phyloP scores from a whole-genome alignment of 495 filamentous ascomycete species.

The Penicillium soppii region DNA sequence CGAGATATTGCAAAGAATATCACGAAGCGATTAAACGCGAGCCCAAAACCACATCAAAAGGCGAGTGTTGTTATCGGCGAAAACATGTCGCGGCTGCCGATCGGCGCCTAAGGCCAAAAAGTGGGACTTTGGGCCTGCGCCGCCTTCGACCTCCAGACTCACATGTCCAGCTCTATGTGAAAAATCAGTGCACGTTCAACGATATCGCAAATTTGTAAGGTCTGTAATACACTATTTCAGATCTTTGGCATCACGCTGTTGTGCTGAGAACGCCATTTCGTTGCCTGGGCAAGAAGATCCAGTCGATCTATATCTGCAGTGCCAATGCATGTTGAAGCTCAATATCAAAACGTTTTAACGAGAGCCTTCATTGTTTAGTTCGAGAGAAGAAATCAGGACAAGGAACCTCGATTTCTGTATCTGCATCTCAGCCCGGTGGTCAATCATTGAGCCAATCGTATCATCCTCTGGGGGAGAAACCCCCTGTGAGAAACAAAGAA shows the following conservation, averaged over 20 bases:
- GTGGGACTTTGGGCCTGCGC: conserved; percentile 1
- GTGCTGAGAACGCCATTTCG: neutral
- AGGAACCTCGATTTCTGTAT: neutral
- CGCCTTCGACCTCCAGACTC: conserved; percentile 2
- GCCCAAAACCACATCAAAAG: neutral
- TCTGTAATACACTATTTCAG: neutral
- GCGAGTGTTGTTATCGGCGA: conserved; percentile 8
- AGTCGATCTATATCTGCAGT: neutral
- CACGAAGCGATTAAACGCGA: neutral
- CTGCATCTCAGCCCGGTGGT: neutral
- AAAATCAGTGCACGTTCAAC: neutral
- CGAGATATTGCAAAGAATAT: neutral
- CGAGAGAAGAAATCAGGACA: neutral
- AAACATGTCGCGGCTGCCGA: conserved; percentile 10
- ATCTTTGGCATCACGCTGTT: neutral
- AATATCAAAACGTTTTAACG: neutral
- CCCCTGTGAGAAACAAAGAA: neutral
- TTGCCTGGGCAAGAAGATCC: neutral
- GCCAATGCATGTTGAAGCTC: neutral
- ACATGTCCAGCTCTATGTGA: neutral
- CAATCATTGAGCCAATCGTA: neutral
- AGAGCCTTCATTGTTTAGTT: neutral
- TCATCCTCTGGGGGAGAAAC: neutral
- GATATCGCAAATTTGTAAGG: neutral
- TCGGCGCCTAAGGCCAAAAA: neutral